phyloP scores from a whole-genome alignment of 2,329 filamentous ascomycete species.

The Colletotrichum higginsianum region DNA sequence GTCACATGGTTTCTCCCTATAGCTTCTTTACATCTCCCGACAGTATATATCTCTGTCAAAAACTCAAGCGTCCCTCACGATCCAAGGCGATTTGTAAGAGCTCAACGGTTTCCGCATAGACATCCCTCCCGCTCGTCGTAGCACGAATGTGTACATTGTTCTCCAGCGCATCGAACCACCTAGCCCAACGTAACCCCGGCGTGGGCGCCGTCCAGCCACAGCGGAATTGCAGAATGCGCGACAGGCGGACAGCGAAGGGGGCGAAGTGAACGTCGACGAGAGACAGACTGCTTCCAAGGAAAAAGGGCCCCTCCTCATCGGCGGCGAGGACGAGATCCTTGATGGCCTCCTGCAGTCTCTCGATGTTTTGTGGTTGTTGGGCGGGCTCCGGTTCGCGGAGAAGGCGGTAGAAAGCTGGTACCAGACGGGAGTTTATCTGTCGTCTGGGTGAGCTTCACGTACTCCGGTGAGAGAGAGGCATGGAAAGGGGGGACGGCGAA shows the following conservation, averaged over 20 bases:
- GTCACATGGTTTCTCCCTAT: background rate
- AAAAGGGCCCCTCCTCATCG: constrained; percentile 76
- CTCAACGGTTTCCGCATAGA: constrained; percentile 71
- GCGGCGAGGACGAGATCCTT: constrained; percentile 63
- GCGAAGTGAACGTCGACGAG: constrained; percentile 83
- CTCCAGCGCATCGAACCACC: constrained; percentile 81
- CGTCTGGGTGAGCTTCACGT: background rate
- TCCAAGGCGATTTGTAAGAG: constrained; percentile 54
- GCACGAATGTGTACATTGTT: constrained; percentile 72
- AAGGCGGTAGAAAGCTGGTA: constrained; percentile 82
- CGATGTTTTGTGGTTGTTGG: constrained; percentile 71
- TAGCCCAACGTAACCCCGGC: constrained; percentile 73
- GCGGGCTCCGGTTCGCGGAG: constrained; percentile 74
- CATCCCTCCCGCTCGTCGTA: constrained; percentile 75
- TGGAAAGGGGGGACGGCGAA: constrained; percentile 55
- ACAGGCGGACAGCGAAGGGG: constrained; percentile 80
- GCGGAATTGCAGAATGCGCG: constrained; percentile 75
- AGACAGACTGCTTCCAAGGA: constrained; percentile 67
- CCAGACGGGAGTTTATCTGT: constrained; percentile 81
- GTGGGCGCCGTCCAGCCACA: constrained; percentile 77
- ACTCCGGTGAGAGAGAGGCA: background rate
- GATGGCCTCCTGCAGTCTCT: constrained; percentile 77
- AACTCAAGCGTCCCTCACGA: constrained; percentile 18
- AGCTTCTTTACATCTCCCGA: too few relatives aligned
- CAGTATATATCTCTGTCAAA: background rate